Evolutionary conservation across 108 stramenopile species (phyloP).

Genomic region (Licmophora abbreviata): DNA sequence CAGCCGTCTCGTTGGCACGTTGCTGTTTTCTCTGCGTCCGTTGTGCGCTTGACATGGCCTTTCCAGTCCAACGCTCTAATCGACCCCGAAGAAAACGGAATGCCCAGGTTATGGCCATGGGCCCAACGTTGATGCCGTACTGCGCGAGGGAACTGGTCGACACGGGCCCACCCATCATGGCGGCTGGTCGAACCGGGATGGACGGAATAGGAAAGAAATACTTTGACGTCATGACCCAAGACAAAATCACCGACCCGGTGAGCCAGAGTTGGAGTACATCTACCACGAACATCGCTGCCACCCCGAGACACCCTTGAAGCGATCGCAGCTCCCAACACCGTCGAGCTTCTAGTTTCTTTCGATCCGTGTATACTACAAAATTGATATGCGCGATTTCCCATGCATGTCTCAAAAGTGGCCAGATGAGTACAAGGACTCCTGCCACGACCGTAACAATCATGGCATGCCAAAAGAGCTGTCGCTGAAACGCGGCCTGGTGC

Average conservation of each 20-base stretch:
- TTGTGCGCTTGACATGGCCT: slow-evolving; percentile 45
- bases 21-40: slow-evolving; percentile 29
- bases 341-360: slow-evolving; percentile 50
- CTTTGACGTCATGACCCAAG: slow-evolving; percentile 61
- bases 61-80: slow-evolving; percentile 61
- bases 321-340: slow-evolving; percentile 58
- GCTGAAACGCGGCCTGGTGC: slow-evolving; percentile 31
- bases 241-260: slow-evolving; percentile 52
- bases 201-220: slow-evolving; percentile 77
- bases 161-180: slow-evolving; percentile 56
- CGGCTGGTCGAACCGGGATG: slow-evolving; percentile 59
- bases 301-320: slow-evolving; percentile 39
- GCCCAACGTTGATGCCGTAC: slow-evolving; percentile 81
- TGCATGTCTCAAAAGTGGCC: slow-evolving; percentile 57
- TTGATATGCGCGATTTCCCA: slow-evolving; percentile 63
- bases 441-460: slow-evolving; percentile 43
- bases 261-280: slow-evolving; percentile 71
- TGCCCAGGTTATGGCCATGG: slow-evolving; percentile 74
- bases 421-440: slow-evolving; percentile 45
- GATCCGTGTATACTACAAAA: slow-evolving; percentile 74
- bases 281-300: slow-evolving; percentile 52
- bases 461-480: slow-evolving; percentile 27
- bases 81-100: slow-evolving; percentile 54
- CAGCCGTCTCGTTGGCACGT: slow-evolving; percentile 21
- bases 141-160: slow-evolving; percentile 29